Base-by-base conservation (phyloP, 371 early-diverging fungal genomes). In the Mortierella sp. region DNA sequence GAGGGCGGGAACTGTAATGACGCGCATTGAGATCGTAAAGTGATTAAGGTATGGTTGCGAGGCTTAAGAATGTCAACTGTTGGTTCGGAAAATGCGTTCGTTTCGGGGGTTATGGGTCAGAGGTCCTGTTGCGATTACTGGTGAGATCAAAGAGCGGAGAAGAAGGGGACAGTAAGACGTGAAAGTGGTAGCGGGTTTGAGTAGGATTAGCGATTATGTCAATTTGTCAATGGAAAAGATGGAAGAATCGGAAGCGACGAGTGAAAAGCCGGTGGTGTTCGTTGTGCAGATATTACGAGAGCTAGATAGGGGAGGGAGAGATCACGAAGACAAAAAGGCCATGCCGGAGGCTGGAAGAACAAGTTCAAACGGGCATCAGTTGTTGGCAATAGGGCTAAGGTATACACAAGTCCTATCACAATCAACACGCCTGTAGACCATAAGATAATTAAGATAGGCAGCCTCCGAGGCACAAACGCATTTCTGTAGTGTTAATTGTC, bases 1-100 rank as follows among this genome's bases (percentile, higher is more conserved):
- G 6, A 76, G 65, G 44, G 60, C 82, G 48, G 86, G 86, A 4
- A 89, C 80, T 0, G 88, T 81, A 24, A 87, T 79, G 57, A 89
- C 64, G 42, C 81, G 80, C 88, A 88, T 88, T 52, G 23, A 61
- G 53, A 31, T 14, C 34, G 32, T 24, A 37, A 17, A 19, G n/a
- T 14, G 34, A 30, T 50, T 24, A 11, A 28, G 39, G n/a, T n/a
- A n/a, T n/a, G n/a, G n/a, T n/a, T n/a, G n/a, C n/a, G n/a, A n/a
- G n/a, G n/a, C n/a, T n/a, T n/a, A 6, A 7, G 54, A 48, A 37
- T 37, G 43, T 27, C n/a, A 39, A 43, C 39, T 32, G 34, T n/a
- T 49, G 49, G 15, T 26, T 26, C 30, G 50, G 37, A 28, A n/a
- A n/a, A n/a, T n/a, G n/a, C n/a, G n/a, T n/a, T n/a, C n/a, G n/a